Evolutionary conservation across 1,139 yeast genomes (phyloP).

Genomic region (Candida glucosophila): DNA sequence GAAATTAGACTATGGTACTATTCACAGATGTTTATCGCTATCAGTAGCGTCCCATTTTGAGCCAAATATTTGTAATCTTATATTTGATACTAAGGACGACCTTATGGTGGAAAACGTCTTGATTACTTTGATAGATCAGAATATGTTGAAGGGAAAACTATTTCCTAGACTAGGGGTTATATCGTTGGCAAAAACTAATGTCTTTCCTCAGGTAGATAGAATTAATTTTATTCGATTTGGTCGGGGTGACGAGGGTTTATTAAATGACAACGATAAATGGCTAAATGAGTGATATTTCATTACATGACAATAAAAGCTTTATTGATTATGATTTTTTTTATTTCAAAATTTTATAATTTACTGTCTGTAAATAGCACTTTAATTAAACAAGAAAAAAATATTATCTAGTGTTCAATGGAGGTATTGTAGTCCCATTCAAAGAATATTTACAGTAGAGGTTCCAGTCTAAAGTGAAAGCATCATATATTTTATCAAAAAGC

Average conservation of each 20-base stretch:
- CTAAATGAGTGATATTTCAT: slow-evolving; percentile 7
- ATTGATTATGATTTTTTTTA: no score
- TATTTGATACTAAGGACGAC: slow-evolving; percentile 14
- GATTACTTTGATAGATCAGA: slow-evolving; percentile 43
- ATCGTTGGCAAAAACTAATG: slow-evolving; percentile 40
- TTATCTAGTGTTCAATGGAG: no score
- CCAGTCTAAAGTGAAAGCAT: no score
- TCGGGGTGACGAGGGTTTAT: slow-evolving; percentile 9
- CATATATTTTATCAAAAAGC: no score
- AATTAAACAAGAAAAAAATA: no score
- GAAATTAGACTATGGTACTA: slow-evolving; percentile 21
- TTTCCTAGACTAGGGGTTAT: slow-evolving; percentile 35
- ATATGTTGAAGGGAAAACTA: slow-evolving; percentile 44
- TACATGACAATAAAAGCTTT: no score
- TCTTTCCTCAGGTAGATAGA: slow-evolving; percentile 38
- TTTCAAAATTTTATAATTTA: no score
- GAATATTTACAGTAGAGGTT: no score
- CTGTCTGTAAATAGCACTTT: no score
- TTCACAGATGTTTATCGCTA: slow-evolving; percentile 13
- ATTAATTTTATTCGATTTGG: slow-evolving; percentile 23
- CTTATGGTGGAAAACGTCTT: slow-evolving; percentile 38
- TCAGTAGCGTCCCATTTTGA: slow-evolving; percentile 1
- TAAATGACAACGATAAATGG: slow-evolving; percentile 10
- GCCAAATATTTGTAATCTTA: slow-evolving; percentile 3
- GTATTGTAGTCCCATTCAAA: no score